Evolutionary conservation across 164 flowering plant genomes (phyloP).

Genomic region (Vitis labrusca): DNA sequence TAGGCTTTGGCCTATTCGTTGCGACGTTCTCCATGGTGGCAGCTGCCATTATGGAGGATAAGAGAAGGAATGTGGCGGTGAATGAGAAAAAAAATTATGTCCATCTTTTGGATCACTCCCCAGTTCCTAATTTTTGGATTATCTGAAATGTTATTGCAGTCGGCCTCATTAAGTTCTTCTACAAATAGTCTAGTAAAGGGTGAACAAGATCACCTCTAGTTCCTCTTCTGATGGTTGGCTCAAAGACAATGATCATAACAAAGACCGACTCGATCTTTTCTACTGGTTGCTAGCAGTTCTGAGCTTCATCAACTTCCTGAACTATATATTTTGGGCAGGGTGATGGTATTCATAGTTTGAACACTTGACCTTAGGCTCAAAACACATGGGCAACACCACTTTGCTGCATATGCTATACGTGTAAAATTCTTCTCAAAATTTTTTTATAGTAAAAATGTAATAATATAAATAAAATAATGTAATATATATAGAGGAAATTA

Average conservation of each 20-base stretch:
- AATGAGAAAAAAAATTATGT: background rate
- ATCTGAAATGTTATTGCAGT: slow-evolving; percentile 21
- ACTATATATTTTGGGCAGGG: slow-evolving; percentile 12
- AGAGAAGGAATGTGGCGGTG: slow-evolving; percentile 3
- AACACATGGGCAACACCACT: too few species aligned
- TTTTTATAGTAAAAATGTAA: too few species aligned
- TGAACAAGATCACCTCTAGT: slow-evolving; percentile 12
- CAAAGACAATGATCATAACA: slow-evolving; percentile 13
- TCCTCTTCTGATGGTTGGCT: slow-evolving; percentile 7
- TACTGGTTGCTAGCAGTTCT: slow-evolving; percentile 10
- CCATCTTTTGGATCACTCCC: slow-evolving; percentile 22
- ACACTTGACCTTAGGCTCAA: too few species aligned
- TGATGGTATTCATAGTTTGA: too few species aligned
- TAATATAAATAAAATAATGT: too few species aligned
- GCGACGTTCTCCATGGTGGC: slow-evolving; percentile 17
- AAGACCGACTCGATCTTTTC: slow-evolving; percentile 10
- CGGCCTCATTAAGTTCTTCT: slow-evolving; percentile 33
- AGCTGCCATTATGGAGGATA: slow-evolving; percentile 19
- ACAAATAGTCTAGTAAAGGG: slow-evolving; percentile 10
- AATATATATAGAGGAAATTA: too few species aligned
- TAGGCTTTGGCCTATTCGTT: slow-evolving; percentile 20
- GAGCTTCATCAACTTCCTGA: slow-evolving; percentile 11
- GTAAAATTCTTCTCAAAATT: too few species aligned
- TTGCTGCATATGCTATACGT: too few species aligned
- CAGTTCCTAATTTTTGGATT: slow-evolving; percentile 25